A percentile compares a stretch with the other conserved stretches of the same genome.
Conservation (phyloP, 2,329 filamentous ascomycete species). For the Colletotrichum eleusines region DNA sequence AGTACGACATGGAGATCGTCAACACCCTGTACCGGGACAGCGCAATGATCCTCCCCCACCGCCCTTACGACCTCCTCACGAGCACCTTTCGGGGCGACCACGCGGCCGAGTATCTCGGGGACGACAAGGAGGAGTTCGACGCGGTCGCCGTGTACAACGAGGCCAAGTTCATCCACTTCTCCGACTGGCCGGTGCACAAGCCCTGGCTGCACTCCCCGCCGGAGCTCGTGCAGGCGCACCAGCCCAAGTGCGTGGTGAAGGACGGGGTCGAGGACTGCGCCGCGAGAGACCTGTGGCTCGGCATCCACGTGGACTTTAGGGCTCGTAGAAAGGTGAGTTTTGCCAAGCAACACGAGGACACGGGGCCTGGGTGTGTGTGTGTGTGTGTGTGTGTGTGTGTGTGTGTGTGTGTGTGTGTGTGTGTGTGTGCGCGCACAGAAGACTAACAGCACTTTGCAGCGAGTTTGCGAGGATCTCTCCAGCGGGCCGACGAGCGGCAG, state of each 20-base stretch:
- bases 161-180: constrained; percentile 67
- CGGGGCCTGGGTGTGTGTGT: too few relatives aligned
- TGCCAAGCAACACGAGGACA: neutral
- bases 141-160: constrained; percentile 63
- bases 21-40: constrained; percentile 70
- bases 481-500: rapidly evolving
- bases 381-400: too few relatives aligned
- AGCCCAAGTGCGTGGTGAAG: constrained; percentile 27
- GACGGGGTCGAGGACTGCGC: constrained; percentile 34
- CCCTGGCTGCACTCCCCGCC: constrained; percentile 39
- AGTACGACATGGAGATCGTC: constrained; percentile 77
- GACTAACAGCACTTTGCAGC: neutral
- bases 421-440: neutral
- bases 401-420: too few relatives aligned
- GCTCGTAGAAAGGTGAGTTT: constrained; percentile 23
- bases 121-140: constrained; percentile 65
- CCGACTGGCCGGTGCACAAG: constrained; percentile 44
- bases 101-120: constrained; percentile 56
- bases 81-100: constrained; percentile 70
- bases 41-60: constrained; percentile 73
- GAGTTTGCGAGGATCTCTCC: neutral
- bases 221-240: constrained; percentile 18
- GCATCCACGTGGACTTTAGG: constrained; percentile 41
- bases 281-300: constrained; percentile 35
- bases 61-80: constrained; percentile 70